Base-by-base conservation (phyloP, 1,284 basidiomycete genomes). In the Retiboletus fuscus region DNA sequence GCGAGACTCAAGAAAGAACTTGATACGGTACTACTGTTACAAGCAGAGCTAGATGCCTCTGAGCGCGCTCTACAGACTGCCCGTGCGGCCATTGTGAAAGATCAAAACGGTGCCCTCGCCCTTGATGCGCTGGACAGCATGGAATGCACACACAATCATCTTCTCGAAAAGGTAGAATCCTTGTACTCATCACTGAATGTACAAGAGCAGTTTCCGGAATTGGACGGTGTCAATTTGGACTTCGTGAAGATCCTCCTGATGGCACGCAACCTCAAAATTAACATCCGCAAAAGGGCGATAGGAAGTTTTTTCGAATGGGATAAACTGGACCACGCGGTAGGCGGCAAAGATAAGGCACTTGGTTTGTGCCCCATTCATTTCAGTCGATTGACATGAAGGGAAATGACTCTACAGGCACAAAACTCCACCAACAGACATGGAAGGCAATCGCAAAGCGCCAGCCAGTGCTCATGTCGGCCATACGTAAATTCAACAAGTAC, bases 291-390 rank as follows among this genome's bases (percentile, higher is more conserved):
- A 39, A 49, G 62, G 46, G 62, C 62, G 1, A 26, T 64, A 12
- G 15, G 30, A 4, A 49, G 30, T 26, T 64, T 64, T 39, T 66
- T 69, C 18, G 43, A 60, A 12, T 69, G 64, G 55, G 44, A 69
- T 16, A 66, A 66, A 2, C 22, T 66, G 4, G 64, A 69, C 12
- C 26, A 26, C 3, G 55, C n/a, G n/a, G n/a, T n/a, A n/a, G n/a
- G n/a, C n/a, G n/a, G n/a, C n/a, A n/a, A n/a, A n/a, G n/a, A n/a
- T 1, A 66, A 69, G 53, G 34, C 34, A 1, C 46, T 69, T 1
- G 62, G 62, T 64, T 6, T 10, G 60, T 61, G 5, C 13, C 24
- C 34, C 24, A 15, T 39, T 55, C 18, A 28, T 58, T 39, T 58
- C 22, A 39, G 12, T 39, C 13, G 22, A 61, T 61, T n/a, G 41